Evolutionary conservation across 768 basidiomycete genomes (phyloP), one percentile per base, ranked within the genome.

Genomic region (Auricularia cornea): DNA sequence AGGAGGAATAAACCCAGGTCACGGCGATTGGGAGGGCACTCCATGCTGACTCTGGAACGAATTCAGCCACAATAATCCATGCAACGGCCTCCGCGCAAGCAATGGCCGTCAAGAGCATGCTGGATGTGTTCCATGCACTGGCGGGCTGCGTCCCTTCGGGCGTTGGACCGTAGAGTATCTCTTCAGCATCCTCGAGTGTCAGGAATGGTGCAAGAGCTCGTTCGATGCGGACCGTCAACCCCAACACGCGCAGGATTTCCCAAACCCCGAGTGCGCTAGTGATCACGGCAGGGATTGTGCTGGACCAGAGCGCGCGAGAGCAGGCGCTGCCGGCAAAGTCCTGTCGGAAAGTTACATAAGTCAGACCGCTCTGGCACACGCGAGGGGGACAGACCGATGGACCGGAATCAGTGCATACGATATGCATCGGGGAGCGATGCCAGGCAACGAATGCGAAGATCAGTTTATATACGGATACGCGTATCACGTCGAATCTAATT

Each of bases 1-100:
- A 71, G 1, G 86, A 83, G 67, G 10, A 10, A 38, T 90, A 92
- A 38, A 88, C 71, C 91, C 91, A 92, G 3, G 83, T 75, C 0
- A 74, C 65, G 0, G 84, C 83, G 30, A 83, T 68, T 31, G 0
- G 69, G 63, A 23, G 79, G 72, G 41, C 73, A 73, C n/a, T 81
- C 77, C 38, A 77, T 65, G 18, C 85, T 26, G 51, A 5, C 54
- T 20, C 11, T 28, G 54, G 10, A 57, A 29, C 91, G 5, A 83
- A 81, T 20, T 82, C 85, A 2, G 77, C 69, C 20, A 78, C 35
- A 14, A 14, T 79, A 2, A 87, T 71, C 87, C 89, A 89, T 8
- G 73, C 69, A 3, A 91, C 73, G 0, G 82, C 75, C 67, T 88
- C 81, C 3, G 80, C 41, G 40, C 88, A 80, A 0, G 87, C 84